Evolutionary conservation across 305 asterid genomes (phyloP).

Genomic region (Fraxinus latifolia): DNA sequence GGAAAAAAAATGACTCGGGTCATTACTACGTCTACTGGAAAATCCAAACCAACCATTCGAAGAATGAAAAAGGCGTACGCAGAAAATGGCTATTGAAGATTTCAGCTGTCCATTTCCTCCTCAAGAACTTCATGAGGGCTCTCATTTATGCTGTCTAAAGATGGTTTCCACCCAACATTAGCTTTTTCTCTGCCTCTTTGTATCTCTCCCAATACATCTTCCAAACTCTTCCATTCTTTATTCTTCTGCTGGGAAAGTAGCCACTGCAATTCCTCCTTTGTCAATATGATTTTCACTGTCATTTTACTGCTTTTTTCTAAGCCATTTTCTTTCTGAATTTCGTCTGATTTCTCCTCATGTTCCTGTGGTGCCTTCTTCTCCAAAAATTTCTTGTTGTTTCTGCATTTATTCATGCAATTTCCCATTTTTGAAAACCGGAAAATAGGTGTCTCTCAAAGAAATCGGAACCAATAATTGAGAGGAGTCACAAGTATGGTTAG

Average conservation of each 20-base stretch:
- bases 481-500: not conserved
- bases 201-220: not conserved
- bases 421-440: not conserved
- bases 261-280: conserved; percentile 11
- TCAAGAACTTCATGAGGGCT: not conserved
- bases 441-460: not conserved
- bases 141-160: conserved; percentile 3
- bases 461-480: not conserved
- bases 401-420: not conserved
- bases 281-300: not conserved
- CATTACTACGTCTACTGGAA: not conserved
- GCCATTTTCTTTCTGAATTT: not conserved
- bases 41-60: not conserved
- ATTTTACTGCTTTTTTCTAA: not conserved
- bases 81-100: not conserved
- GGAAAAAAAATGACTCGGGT: not conserved
- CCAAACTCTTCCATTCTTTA: not conserved
- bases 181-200: not conserved
- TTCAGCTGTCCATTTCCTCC: not conserved
- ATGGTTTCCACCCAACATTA: not conserved
- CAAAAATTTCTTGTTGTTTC: not conserved
- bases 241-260: not conserved
- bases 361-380: not conserved
- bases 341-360: not conserved
- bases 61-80: not conserved